Conservation (phyloP, 176 grass and related monocot genomes). For the Stipa capillata region DNA sequence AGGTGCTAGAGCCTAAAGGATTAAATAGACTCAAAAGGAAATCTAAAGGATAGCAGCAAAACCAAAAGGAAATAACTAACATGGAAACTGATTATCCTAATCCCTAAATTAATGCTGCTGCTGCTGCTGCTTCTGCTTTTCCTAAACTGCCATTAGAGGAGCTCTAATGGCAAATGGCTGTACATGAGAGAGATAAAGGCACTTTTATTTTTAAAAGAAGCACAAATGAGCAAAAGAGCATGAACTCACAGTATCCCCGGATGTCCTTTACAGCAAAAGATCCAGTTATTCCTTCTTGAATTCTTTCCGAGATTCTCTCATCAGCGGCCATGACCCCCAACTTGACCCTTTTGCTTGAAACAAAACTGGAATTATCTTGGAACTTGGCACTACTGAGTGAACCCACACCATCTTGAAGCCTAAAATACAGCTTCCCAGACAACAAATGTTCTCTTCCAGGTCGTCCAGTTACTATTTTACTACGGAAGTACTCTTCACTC, state of each 20-base stretch:
- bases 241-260: conserved; percentile 12
- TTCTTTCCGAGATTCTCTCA: conserved; percentile 3
- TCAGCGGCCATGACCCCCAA: conserved; percentile 25
- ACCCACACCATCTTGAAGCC: conserved; percentile 15
- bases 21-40: too few species aligned
- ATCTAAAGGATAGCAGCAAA: not conserved
- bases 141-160: not conserved
- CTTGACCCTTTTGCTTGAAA: conserved; percentile 16
- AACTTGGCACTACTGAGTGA: not conserved
- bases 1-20: not conserved
- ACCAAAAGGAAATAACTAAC: not conserved
- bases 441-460: not conserved
- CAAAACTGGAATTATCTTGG: conserved; percentile 19
- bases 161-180: too few species aligned
- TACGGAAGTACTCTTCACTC: not conserved
- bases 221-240: not conserved
- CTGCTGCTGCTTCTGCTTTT: not conserved
- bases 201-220: not conserved
- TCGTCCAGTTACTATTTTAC: not conserved
- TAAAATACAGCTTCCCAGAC: not conserved
- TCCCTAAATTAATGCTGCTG: not conserved
- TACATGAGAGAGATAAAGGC: not conserved
- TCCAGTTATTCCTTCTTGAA: conserved; percentile 26
- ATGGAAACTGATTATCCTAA: not conserved
- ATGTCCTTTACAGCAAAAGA: not conserved